These are phyloP conservation scores for Hypomyces rosellus DNA, from an alignment of 2,329 filamentous ascomycete genomes.

Conservation along the genomic window DNA sequence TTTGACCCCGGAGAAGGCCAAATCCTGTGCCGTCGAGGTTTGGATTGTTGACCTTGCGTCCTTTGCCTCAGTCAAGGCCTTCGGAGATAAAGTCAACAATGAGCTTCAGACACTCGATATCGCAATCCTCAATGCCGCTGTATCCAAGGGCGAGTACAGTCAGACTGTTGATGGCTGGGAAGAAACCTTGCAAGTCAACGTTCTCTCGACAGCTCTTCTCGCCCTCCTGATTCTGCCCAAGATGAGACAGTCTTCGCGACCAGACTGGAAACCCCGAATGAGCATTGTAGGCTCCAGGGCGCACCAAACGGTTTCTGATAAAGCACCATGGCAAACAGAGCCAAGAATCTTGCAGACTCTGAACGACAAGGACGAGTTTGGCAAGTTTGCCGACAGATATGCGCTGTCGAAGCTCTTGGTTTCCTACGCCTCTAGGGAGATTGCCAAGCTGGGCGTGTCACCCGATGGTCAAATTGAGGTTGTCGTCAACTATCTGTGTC, in stretches of 20 bases:
- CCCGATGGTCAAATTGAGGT: neutral
- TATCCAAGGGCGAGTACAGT: conserved; percentile 13
- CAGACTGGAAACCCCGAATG: conserved; percentile 7
- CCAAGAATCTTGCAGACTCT: neutral
- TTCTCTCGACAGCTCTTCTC: conserved; percentile 49
- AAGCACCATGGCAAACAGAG: neutral
- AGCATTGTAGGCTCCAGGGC: conserved; percentile 7
- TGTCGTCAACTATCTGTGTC: conserved; percentile 2
- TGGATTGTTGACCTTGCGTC: conserved; percentile 6
- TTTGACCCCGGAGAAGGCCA: neutral
- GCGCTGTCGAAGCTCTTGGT: neutral
- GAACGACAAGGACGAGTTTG: conserved; percentile 3
- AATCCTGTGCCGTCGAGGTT: conserved; percentile 1
- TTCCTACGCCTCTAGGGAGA: neutral
- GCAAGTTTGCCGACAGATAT: conserved; percentile 1
- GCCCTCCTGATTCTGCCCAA: conserved; percentile 37
- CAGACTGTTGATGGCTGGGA: conserved; percentile 38
- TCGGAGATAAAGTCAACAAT: neutral
- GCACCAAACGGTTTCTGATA: conserved; percentile 3
- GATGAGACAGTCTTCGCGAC: conserved; percentile 8
- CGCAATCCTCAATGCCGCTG: conserved; percentile 24
- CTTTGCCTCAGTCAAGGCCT: conserved; percentile 3
- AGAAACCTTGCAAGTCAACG: conserved; percentile 50
- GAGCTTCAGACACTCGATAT: conserved; percentile 15
- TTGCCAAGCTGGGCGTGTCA: neutral